phyloP scores from a whole-genome alignment of 495 filamentous ascomycete species.

The Penicillium fimorum region DNA sequence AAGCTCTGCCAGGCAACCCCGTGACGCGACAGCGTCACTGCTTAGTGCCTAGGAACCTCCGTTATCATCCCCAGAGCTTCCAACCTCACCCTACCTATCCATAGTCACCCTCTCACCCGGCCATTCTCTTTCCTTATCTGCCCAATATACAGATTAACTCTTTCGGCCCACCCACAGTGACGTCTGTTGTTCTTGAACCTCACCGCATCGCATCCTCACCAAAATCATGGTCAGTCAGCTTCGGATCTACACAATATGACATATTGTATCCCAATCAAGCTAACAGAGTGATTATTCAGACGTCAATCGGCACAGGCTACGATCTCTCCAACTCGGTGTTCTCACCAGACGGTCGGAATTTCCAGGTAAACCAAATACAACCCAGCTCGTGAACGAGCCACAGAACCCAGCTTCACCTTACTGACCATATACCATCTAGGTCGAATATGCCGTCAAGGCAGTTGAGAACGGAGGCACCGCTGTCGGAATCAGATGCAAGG shows the following conservation, averaged over 20 bases:
- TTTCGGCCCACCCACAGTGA: constrained; percentile 10
- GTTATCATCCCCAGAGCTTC: constrained; percentile 22
- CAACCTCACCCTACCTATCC: constrained; percentile 17
- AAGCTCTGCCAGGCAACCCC: constrained; percentile 27
- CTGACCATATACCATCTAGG: constrained; percentile 41
- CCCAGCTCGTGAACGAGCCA: constrained; percentile 7
- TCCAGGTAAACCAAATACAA: constrained; percentile 63
- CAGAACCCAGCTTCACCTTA: neutral
- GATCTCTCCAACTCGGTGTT: constrained; percentile 99
- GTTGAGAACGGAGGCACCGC: constrained; percentile 98
- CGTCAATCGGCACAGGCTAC: constrained; percentile 98
- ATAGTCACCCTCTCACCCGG: constrained; percentile 3
- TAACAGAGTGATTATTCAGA: constrained; percentile 51
- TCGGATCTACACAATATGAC: neutral
- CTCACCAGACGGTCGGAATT: constrained; percentile 97
- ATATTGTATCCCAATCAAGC: constrained; percentile 3
- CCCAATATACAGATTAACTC: neutral
- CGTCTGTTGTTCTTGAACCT: constrained; percentile 10
- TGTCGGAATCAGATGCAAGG: constrained; percentile 94
- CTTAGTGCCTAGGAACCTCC: constrained; percentile 6
- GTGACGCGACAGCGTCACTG: constrained; percentile 26
- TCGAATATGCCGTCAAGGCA: constrained; percentile 98
- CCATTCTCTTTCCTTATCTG: neutral
- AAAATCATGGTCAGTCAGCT: constrained; percentile 35
- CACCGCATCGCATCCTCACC: constrained; percentile 12